Evolutionary conservation across 768 basidiomycete genomes (phyloP).

Genomic region (Boletus rex-veris): DNA sequence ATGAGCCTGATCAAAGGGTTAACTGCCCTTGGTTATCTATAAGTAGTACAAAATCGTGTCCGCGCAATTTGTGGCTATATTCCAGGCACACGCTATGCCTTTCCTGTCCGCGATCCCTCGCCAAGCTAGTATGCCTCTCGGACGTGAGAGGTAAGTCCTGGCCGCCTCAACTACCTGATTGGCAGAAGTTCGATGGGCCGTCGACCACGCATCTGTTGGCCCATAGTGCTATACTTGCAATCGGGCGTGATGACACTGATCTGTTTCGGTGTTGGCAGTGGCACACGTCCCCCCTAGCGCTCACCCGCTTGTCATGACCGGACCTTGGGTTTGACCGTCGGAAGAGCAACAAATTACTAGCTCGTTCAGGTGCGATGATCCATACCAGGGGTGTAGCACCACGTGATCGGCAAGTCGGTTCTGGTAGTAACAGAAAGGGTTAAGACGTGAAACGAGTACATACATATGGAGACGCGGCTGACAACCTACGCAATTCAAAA

Average conservation of each 20-base stretch:
- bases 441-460: constrained; percentile 24
- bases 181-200: constrained; percentile 7
- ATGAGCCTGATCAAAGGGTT: constrained; percentile 7
- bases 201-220: constrained; percentile 1
- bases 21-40: constrained; percentile 10
- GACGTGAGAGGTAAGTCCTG: constrained; percentile 14
- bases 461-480: constrained; percentile 22
- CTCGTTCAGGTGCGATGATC: background rate
- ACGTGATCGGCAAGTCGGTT: constrained; percentile 31
- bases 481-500: constrained; percentile 14
- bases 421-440: constrained; percentile 16
- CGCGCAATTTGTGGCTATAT: constrained; percentile 9
- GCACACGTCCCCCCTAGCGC: constrained; percentile 1
- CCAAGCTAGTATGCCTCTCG: background rate
- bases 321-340: constrained; percentile 8
- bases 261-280: constrained; percentile 6
- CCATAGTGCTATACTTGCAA: constrained; percentile 15
- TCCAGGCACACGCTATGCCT: constrained; percentile 17
- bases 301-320: constrained; percentile 13
- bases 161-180: background rate
- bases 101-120: constrained; percentile 8
- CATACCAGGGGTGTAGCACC: constrained; percentile 4
- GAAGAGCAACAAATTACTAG: background rate
- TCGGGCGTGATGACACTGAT: constrained; percentile 1
- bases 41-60: background rate